Evolutionary conservation across 345 rosid species (phyloP).

Genomic region (Camelina hispida): DNA sequence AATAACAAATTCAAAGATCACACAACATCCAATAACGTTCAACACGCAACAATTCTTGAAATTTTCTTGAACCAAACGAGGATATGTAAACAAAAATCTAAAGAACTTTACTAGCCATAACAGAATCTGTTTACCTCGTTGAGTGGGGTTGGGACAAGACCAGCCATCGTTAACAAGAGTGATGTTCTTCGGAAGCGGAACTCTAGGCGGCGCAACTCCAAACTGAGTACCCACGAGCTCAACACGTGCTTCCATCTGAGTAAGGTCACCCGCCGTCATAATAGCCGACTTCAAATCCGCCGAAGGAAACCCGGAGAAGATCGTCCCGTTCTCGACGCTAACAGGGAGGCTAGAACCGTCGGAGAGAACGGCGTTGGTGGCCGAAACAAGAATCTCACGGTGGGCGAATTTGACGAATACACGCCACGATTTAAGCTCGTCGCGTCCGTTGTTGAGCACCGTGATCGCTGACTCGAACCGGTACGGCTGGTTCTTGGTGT

Average conservation of each 20-base stretch:
- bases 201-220: conserved; percentile 64
- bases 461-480: conserved; percentile 79
- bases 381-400: conserved; percentile 78
- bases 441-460: conserved; percentile 71
- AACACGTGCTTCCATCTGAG: conserved; percentile 78
- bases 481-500: conserved; percentile 72
- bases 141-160: conserved; percentile 55
- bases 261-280: conserved; percentile 85
- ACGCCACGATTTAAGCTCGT: conserved; percentile 76
- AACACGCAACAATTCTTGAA: not conserved
- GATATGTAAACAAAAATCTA: not conserved
- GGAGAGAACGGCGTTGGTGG: conserved; percentile 69
- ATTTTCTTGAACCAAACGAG: not conserved
- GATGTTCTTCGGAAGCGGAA: conserved; percentile 74
- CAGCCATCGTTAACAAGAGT: conserved; percentile 84
- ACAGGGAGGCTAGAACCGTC: conserved; percentile 79
- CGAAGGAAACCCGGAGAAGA: conserved; percentile 73
- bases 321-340: conserved; percentile 78
- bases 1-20: conserved; percentile 12
- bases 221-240: conserved; percentile 89
- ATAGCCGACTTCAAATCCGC: conserved; percentile 89
- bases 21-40: not conserved
- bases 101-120: no score
- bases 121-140: conserved; percentile 47
- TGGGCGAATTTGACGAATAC: conserved; percentile 72